Percentiles rank a stretch among this genome's conserved stretches.
These are phyloP conservation scores for Schoenoplectus triqueter DNA, from an alignment of 202 grass and related monocot genomes.

Conservation along the genomic window DNA sequence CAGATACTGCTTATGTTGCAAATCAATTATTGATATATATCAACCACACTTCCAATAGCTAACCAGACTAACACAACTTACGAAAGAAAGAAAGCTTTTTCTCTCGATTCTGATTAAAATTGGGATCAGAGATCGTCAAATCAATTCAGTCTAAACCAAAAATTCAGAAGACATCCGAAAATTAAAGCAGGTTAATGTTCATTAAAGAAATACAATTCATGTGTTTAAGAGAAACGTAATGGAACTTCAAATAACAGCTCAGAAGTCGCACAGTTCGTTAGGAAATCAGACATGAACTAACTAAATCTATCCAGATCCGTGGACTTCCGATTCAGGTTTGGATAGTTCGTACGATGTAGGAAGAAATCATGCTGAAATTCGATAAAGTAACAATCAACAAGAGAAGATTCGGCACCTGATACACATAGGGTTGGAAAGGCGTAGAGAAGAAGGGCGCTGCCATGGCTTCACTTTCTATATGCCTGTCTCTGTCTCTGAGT, in stretches of 20 bases:
- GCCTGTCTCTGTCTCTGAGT: slow-evolving; percentile 14
- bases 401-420: slow-evolving; percentile 56
- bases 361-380: slow-evolving; percentile 12
- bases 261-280: background rate
- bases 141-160: background rate
- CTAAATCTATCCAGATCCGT: slow-evolving; percentile 34
- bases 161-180: background rate
- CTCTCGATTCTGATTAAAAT: background rate
- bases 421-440: slow-evolving; percentile 96
- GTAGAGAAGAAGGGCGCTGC: slow-evolving; percentile 90
- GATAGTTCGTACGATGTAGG: background rate
- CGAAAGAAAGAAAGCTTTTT: background rate
- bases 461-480: slow-evolving; percentile 50
- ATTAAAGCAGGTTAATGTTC: background rate
- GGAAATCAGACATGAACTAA: background rate
- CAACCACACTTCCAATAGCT: background rate
- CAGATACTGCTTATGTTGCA: background rate
- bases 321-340: background rate
- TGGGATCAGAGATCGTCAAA: background rate
- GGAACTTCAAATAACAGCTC: background rate
- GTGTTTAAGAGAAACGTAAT: background rate
- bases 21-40: slow-evolving; percentile 2
- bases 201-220: background rate
- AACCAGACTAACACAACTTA: slow-evolving; percentile 2
- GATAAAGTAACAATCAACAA: slow-evolving; percentile 4